Conservation (phyloP, 441 rosid genomes). For the Gossypium aridum region DNA sequence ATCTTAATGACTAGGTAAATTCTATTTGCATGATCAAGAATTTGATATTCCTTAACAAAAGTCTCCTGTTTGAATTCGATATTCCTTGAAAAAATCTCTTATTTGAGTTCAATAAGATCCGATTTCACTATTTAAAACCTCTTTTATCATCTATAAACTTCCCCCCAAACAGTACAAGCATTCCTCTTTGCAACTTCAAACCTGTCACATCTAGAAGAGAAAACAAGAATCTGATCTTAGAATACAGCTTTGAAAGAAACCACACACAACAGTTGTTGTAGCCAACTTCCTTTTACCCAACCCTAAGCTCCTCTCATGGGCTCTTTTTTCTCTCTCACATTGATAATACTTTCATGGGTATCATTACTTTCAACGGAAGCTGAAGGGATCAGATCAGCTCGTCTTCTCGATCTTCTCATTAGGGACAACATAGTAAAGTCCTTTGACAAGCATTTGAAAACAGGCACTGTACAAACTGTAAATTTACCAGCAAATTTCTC, state of each 20-base stretch:
- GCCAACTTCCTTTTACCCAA: slow-evolving; percentile 11
- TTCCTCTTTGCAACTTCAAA: slow-evolving; percentile 29
- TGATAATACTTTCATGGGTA: slow-evolving; percentile 31
- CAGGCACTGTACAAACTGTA: slow-evolving; percentile 52
- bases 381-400: slow-evolving; percentile 45
- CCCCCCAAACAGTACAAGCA: slow-evolving; percentile 13
- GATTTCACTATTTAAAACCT: slow-evolving; percentile 19
- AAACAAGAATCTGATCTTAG: slow-evolving; percentile 15
- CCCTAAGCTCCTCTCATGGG: slow-evolving; percentile 39
- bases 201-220: slow-evolving; percentile 14
- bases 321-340: slow-evolving; percentile 26
- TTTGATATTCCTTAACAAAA: no score
- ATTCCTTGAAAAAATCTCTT: no score
- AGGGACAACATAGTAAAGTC: slow-evolving; percentile 66
- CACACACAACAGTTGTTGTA: no score
- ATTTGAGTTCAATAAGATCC: no score
- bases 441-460: slow-evolving; percentile 36
- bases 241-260: slow-evolving; percentile 1
- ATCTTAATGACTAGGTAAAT: background rate
- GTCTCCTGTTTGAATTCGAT: no score
- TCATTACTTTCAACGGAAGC: slow-evolving; percentile 16
- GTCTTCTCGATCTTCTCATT: slow-evolving; percentile 60
- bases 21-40: background rate
- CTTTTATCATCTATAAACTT: slow-evolving; percentile 16
- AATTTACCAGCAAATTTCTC: slow-evolving; percentile 70